Evolutionary conservation across 2,329 filamentous ascomycete genomes (phyloP), one percentile per base, ranked within the genome.

Genomic region (Hawksworthiomyces lignivorus): DNA sequence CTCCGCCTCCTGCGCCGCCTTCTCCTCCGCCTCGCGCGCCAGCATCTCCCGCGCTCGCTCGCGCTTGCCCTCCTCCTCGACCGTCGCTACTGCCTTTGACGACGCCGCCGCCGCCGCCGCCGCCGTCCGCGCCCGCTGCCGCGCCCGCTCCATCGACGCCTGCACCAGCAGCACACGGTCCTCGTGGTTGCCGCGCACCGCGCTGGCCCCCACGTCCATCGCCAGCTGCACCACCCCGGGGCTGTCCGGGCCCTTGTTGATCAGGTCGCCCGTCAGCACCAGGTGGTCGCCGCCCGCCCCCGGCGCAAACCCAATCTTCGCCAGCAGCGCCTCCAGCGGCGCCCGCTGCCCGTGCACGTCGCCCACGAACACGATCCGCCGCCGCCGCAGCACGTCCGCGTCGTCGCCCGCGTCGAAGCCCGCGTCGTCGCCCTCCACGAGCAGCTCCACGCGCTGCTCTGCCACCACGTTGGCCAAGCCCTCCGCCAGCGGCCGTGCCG

Each of bases 161-260:
- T 80, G 75, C 1, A 80, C 73, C 8, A 82, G 71, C n/a, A 97
- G 71, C 17, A 96, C 71, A 18, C 80, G 75, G 59, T 97, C 89
- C 59, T 98, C 92, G 63, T 95, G 86, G 62, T 96, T 96, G 15
- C 92, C 92, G 38, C 90, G 81, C 8, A 97, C 87, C 48, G 80
- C 86, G 22, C 82, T 86, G 18, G 90, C 89, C 38, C 77, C 75
- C 28, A 90, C 64, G 12, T 74, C 63, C 58, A 87, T 84, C 28
- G 87, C 82, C 31, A 88, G 69, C 44, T 83, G 76, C 36, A 97
- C 71, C 1, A 95, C 86, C 28, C 82, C 87, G 1, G 72, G 55
- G 24, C 85, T 90, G 62, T 95, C 81, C 10, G 89, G 87, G 0
- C 90, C 89, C 63, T 95, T 95, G 56, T 81, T 81, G 52, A 97